These are phyloP conservation scores for Asterionellopsis glacialis DNA, from an alignment of 108 stramenopile species.

Conservation along the genomic window DNA sequence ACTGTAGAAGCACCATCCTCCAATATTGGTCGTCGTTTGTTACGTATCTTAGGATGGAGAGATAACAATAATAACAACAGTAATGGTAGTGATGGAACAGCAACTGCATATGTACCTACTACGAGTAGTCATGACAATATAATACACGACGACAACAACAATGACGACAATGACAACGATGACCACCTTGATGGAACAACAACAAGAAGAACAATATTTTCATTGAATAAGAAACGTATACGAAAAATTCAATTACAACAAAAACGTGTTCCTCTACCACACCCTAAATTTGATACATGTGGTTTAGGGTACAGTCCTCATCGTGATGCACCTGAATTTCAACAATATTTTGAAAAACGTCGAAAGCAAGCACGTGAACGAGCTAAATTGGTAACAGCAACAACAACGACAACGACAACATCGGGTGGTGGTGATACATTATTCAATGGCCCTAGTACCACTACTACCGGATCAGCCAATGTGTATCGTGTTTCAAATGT, in stretches of 20 bases:
- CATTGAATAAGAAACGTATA: conserved; percentile 24
- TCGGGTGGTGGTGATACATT: too few species aligned
- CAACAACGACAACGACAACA: not conserved
- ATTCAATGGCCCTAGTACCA: not conserved
- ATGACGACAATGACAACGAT: conserved; percentile 8
- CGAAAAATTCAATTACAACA: conserved; percentile 39
- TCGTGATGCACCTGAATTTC: conserved; percentile 75
- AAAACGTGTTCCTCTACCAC: conserved; percentile 40
- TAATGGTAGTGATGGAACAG: too few species aligned
- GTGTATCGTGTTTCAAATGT: conserved; percentile 38
- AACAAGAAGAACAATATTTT: not conserved
- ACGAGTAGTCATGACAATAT: not conserved
- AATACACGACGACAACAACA: too few species aligned
- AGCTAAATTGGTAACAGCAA: conserved; percentile 21
- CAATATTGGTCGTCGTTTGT: conserved; percentile 47
- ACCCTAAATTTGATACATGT: conserved; percentile 65
- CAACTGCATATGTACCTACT: conserved; percentile 30
- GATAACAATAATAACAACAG: conserved; percentile 1
- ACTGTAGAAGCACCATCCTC: conserved; percentile 1
- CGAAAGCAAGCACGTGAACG: conserved; percentile 36
- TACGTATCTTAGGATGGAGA: conserved; percentile 64
- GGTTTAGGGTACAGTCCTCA: conserved; percentile 76
- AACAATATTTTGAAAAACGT: conserved; percentile 42
- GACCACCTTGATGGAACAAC: not conserved
- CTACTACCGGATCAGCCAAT: conserved; percentile 5